phyloP scores from a whole-genome alignment of 257 asterid genomes.

The Salvia rosmarinus region DNA sequence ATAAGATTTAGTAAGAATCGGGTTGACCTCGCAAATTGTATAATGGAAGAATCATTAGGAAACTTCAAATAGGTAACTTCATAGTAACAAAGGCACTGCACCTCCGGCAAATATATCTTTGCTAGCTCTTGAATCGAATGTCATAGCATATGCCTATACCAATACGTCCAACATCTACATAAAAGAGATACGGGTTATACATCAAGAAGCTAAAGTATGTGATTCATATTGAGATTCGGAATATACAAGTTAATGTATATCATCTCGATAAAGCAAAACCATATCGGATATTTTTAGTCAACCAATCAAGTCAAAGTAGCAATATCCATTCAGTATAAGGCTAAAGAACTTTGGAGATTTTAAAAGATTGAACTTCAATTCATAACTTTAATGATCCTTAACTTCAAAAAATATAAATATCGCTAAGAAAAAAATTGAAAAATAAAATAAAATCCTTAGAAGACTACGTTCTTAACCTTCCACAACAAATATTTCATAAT shows the following conservation, averaged over 20 bases:
- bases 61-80: conserved; percentile 17
- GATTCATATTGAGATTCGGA: conserved; percentile 25
- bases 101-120: conserved; percentile 84
- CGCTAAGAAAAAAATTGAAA: neutral
- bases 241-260: neutral
- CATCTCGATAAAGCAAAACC: neutral
- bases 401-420: neutral
- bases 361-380: neutral
- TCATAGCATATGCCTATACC: conserved; percentile 91
- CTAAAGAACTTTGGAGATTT: neutral
- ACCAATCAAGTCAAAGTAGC: conserved; percentile 22
- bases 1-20: neutral
- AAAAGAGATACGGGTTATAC: conserved; percentile 33
- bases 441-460: neutral
- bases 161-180: conserved; percentile 82
- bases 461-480: conserved; percentile 8
- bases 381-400: conserved; percentile 9
- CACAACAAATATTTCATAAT: conserved; percentile 18
- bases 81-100: conserved; percentile 31
- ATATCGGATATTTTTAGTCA: conserved; percentile 13
- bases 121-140: conserved; percentile 85
- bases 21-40: neutral
- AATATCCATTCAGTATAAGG: neutral
- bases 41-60: neutral
- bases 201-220: neutral